Evolutionary conservation across 2,329 filamentous ascomycete genomes (phyloP).

Genomic region (Lasiodiplodia citricola): DNA sequence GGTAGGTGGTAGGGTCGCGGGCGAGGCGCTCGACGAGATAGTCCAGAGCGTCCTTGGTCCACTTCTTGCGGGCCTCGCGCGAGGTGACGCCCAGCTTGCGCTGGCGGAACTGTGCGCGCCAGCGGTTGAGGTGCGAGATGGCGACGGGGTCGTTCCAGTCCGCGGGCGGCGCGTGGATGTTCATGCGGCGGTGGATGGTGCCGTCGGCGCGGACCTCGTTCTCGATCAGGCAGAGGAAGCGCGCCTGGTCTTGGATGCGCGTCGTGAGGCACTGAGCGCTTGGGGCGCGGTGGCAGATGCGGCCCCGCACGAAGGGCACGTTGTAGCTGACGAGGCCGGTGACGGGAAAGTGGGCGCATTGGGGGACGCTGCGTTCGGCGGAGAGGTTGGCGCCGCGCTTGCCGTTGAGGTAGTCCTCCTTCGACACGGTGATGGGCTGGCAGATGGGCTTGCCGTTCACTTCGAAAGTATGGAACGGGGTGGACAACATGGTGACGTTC

Average conservation of each 20-base stretch:
- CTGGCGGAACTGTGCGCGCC: constrained; percentile 21
- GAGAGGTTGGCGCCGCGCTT: background rate
- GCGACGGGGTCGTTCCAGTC: background rate
- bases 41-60: background rate
- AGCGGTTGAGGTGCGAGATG: constrained; percentile 9
- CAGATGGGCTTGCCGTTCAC: background rate
- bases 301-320: background rate
- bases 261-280: background rate
- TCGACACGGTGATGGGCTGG: background rate
- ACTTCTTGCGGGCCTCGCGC: background rate
- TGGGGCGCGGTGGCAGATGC: background rate
- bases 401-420: background rate
- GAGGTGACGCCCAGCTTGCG: constrained; percentile 8
- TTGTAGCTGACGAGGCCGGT: background rate
- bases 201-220: background rate
- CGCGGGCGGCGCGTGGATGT: constrained; percentile 6
- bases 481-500: background rate
- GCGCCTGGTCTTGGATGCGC: constrained; percentile 6
- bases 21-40: background rate
- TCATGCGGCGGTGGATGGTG: constrained; percentile 7
- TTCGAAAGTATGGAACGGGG: background rate
- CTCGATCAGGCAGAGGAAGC: constrained; percentile 16
- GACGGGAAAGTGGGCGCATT: constrained; percentile 19
- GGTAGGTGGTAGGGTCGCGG: background rate
- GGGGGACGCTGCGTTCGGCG: constrained; percentile 6